Percentiles rank a stretch among this genome's conserved stretches.
Evolutionary conservation across 2,329 filamentous ascomycete genomes (phyloP).

Genomic region (Colletotrichum sidae): DNA sequence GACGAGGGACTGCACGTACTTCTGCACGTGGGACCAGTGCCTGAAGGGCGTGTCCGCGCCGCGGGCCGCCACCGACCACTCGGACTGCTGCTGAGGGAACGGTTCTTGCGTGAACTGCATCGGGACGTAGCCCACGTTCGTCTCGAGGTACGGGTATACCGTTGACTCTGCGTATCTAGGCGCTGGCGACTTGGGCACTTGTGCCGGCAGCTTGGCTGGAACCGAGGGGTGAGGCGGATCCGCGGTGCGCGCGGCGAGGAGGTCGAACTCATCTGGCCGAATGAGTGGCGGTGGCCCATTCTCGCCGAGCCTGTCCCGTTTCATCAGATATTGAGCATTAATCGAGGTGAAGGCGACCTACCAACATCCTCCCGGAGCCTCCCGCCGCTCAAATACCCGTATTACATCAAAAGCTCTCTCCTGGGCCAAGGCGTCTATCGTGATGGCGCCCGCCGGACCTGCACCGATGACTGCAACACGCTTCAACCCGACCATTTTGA

Average conservation of each 20-base stretch:
- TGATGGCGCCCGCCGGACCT: conserved; percentile 70
- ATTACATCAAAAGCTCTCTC: conserved; percentile 70
- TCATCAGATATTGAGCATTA: not conserved
- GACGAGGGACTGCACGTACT: conserved; percentile 65
- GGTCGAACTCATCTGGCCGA: conserved; percentile 52
- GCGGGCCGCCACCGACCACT: conserved; percentile 52
- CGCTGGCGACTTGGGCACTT: conserved; percentile 54
- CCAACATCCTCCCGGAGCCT: conserved; percentile 71
- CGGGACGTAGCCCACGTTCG: conserved; percentile 68
- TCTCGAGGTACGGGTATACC: conserved; percentile 72
- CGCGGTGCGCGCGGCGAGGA: conserved; percentile 60
- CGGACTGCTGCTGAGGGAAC: conserved; percentile 54
- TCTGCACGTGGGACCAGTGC: conserved; percentile 66
- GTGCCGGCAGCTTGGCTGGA: conserved; percentile 60
- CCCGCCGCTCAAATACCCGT: conserved; percentile 72
- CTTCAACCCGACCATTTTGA: conserved; percentile 39
- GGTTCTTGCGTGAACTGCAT: conserved; percentile 72
- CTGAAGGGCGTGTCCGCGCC: conserved; percentile 71
- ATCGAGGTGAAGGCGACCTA: conserved; percentile 45
- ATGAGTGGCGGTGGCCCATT: conserved; percentile 50
- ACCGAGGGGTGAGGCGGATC: conserved; percentile 58
- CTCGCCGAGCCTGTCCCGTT: conserved; percentile 54
- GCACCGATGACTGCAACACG: conserved; percentile 70
- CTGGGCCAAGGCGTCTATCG: conserved; percentile 69
- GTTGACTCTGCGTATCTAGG: conserved; percentile 69